Evolutionary conservation across 441 rosid genomes (phyloP).

Genomic region (Gossypium gossypioides): DNA sequence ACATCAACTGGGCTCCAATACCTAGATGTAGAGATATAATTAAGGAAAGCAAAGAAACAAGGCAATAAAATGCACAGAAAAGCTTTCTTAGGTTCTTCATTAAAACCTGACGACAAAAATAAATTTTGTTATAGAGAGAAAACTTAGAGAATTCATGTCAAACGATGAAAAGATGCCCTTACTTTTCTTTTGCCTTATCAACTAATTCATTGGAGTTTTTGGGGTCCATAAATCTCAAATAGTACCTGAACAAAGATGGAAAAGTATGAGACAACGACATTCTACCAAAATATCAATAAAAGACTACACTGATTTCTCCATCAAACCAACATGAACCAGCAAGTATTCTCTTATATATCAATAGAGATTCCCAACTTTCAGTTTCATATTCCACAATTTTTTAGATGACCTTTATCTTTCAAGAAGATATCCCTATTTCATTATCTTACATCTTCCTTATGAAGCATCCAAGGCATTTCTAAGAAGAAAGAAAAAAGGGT

Average conservation of each 20-base stretch:
- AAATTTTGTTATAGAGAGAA: neutral
- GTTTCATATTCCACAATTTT: neutral
- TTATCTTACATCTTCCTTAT: neutral
- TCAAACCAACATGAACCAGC: neutral
- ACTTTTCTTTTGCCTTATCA: conserved; percentile 72
- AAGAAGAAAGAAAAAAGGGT: neutral
- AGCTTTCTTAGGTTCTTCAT: neutral
- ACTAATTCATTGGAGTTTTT: conserved; percentile 65
- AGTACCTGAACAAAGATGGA: conserved; percentile 54
- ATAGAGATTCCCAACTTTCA: neutral
- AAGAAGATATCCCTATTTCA: neutral
- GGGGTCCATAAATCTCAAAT: conserved; percentile 94
- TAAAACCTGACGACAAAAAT: neutral
- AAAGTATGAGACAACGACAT: conserved; percentile 7
- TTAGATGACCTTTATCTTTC: neutral
- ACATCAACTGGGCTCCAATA: conserved; percentile 96
- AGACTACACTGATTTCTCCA: neutral
- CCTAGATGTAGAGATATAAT: conserved; percentile 28
- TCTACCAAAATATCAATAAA: conserved; percentile 3
- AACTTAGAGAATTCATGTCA: neutral
- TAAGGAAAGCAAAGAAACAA: conserved; percentile 4
- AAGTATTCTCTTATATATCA: neutral
- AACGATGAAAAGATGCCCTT: conserved; percentile 23
- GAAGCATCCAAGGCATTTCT: neutral
- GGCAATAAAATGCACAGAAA: neutral